Base-by-base conservation (phyloP, 2,329 filamentous ascomycete species). In the Aspergillus flavus region DNA sequence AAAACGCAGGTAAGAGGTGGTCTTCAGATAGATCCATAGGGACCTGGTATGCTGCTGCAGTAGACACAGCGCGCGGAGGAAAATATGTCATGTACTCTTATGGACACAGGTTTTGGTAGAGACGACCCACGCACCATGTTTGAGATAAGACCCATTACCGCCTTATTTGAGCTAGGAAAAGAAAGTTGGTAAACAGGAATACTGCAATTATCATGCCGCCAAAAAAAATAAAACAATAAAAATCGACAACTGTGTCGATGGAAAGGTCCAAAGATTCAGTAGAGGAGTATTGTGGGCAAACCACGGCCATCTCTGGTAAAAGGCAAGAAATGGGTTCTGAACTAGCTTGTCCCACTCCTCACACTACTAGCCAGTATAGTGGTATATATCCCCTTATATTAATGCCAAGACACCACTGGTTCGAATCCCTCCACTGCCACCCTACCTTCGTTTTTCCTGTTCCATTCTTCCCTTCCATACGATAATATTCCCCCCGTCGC, bases 221-320 rank as follows among this genome's bases (percentile, higher is more conserved):
- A 34, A 16, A 55, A 69, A 72, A 72, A 71, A 74, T 73, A 68
- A 67, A 65, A 69, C 71, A 73, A 76, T 71, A 71, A 71, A 66
- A 73, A 77, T 79, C 79, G 77, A 82, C 78, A 73, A 72, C 76
- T 79, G 61, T 79, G 81, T 81, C 79, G 77, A 75, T 73, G 66
- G 69, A 69, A 66, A 63, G 69, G 80, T 85, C 83, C 84, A 86
- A 86, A 86, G 84, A 86, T 85, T 86, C 71, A 73, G 72, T 73
- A 86, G 80, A 82, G 83, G 84, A 84, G 84, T 85, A 72, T 85
- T 79, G 78, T 85, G 83, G 82, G 82, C 82, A 82, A 81, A 78
- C 86, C 87, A 89, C 87, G 87, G 88, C 87, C 87, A 89, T 87
- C 88, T 90, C 88, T 90, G 88, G 88, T 90, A 90, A 90, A 90